phyloP scores from a whole-genome alignment of 164 flowering plant genomes.

The Vitis vinifera region DNA sequence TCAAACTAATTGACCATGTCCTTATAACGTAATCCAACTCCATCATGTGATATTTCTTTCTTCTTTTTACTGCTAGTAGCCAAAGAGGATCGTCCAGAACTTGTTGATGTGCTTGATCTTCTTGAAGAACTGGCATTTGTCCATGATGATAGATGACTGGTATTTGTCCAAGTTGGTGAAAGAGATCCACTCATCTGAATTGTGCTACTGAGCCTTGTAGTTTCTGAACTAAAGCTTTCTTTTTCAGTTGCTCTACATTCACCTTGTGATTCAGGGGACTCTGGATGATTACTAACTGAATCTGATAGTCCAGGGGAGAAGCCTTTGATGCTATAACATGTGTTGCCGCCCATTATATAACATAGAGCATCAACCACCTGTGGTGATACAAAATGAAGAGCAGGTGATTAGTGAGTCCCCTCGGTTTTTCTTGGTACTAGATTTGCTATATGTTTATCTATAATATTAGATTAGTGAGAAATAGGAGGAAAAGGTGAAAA shows the following conservation, averaged over 20 bases:
- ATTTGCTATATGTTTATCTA: too few relatives aligned
- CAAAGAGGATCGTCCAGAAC: neutral
- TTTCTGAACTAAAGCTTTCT: neutral
- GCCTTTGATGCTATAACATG: conserved; percentile 8
- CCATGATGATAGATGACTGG: conserved; percentile 2
- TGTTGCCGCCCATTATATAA: conserved; percentile 10
- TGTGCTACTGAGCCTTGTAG: neutral
- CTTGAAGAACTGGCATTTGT: neutral
- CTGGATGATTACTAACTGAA: conserved; percentile 6
- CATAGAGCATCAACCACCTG: conserved; percentile 24
- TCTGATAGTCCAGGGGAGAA: conserved; percentile 24
- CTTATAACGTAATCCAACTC: neutral
- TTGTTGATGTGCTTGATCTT: neutral
- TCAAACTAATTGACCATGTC: conserved; percentile 2
- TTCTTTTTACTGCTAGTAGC: neutral
- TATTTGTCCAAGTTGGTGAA: conserved; percentile 6
- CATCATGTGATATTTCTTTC: neutral
- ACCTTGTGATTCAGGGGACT: conserved; percentile 7
- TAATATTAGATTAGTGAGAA: too few relatives aligned
- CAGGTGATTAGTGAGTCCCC: neutral
- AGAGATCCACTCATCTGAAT: neutral
- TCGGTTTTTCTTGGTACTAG: too few relatives aligned
- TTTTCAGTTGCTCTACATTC: neutral
- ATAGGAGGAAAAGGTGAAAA: too few relatives aligned
- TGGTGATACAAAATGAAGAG: neutral